Evolutionary conservation across 805 yeast species (phyloP), one percentile per base, ranked within the genome.

Genomic region (Pichia nanzhaoensis): DNA sequence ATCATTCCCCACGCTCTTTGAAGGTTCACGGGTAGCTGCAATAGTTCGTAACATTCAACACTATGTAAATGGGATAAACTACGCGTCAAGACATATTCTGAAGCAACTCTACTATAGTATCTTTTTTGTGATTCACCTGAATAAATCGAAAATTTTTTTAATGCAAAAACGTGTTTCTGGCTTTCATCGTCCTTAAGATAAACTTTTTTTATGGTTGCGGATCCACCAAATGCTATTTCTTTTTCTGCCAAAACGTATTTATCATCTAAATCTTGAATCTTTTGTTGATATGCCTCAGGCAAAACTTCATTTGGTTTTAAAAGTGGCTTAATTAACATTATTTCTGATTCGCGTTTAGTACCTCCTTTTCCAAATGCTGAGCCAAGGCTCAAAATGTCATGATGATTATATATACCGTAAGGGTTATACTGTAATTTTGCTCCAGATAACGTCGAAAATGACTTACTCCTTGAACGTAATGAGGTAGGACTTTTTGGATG

Each of bases 1-100:
- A 80, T 71, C 59, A 84, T 75, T 2, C 91, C 93, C 93, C 93
- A 84, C 2, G 86, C 82, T 51, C 89, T 66, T 2, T 75, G 70
- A 48, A 81, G 60, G 18, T 77, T 73, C 1, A 82, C 69, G 45
- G 82, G 84, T 18, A 82, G 68, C 46, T 78, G 71, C 16, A 83
- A 59, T 20, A 83, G 55, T 10, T 75, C 77, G 51, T 70, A 67
- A 4, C 82, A 78, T 31, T 70, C 70, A 9, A 80, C 75, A 13
- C 81, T 73, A 60, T 84, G 90, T 39, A 80, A 66, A n/a, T 69
- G 67, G 44, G 73, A 66, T 30, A 78, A 58, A 35, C 66, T 68
- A 49, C 73, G 77, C 12, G 84, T 78, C 49, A 84, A 74, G 35
- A 82, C 61, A 55, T 66, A 84, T 55, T 84, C 95, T 49, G 77